A percentile compares a stretch with the other conserved stretches of the same genome.
Evolutionary conservation across 1,284 basidiomycete species (phyloP).

Genomic region (Sparassis latifolia): DNA sequence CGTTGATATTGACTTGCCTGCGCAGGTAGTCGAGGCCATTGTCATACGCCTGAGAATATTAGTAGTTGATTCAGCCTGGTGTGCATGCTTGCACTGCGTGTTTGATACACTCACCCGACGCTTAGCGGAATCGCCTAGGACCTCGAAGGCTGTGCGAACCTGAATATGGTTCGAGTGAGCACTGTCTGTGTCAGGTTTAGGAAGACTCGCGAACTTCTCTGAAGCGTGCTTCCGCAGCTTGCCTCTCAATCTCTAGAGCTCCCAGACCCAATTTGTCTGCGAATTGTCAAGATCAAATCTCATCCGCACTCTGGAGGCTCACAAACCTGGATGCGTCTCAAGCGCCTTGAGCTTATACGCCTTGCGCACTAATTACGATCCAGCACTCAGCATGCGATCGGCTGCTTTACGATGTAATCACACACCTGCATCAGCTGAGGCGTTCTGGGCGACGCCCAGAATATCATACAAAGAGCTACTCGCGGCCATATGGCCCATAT

Average conservation of each 20-base stretch:
- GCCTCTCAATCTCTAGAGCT: slow-evolving; percentile 24
- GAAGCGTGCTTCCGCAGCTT: slow-evolving; percentile 24
- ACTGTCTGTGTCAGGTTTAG: neutral
- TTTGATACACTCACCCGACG: slow-evolving; percentile 40
- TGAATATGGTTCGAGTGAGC: slow-evolving; percentile 16
- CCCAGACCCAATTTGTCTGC: slow-evolving; percentile 27
- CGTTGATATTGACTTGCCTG: slow-evolving; percentile 14
- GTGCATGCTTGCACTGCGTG: neutral
- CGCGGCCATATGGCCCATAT: slow-evolving; percentile 22
- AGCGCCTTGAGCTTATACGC: slow-evolving; percentile 57
- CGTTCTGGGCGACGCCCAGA: slow-evolving; percentile 23
- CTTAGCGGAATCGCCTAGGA: slow-evolving; percentile 47
- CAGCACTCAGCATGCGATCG: slow-evolving; percentile 1
- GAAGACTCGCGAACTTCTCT: slow-evolving; percentile 19
- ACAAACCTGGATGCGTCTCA: slow-evolving; percentile 52
- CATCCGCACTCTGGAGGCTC: neutral
- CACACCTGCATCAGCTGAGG: slow-evolving; percentile 26
- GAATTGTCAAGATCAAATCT: neutral
- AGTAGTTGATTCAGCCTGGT: neutral
- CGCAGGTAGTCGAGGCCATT: slow-evolving; percentile 24
- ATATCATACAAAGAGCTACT: slow-evolving; percentile 24
- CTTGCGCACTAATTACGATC: slow-evolving; percentile 42
- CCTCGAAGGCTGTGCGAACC: slow-evolving; percentile 52
- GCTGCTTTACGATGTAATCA: neutral
- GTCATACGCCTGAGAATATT: slow-evolving; percentile 41